Conservation (phyloP, 805 yeast species). For the Kluyveromyces starmeri region DNA sequence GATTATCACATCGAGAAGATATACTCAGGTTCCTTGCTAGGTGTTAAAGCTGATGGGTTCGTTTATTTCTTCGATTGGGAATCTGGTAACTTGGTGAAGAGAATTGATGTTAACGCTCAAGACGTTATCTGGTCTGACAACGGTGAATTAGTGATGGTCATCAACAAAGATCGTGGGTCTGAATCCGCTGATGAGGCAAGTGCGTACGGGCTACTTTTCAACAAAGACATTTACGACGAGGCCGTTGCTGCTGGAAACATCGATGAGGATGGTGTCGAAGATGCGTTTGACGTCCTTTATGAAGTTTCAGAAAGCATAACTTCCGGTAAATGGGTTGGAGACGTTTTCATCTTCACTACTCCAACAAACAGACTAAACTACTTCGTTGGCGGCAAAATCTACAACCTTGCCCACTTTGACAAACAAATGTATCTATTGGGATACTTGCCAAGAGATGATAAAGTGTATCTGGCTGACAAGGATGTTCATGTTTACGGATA, state of each 20-base stretch:
- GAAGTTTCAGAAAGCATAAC: constrained; percentile 75
- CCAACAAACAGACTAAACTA: constrained; percentile 81
- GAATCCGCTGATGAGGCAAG: constrained; percentile 30
- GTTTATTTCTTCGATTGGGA: constrained; percentile 94
- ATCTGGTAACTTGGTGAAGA: constrained; percentile 69
- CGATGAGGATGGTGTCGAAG: constrained; percentile 78
- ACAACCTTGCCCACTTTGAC: constrained; percentile 89
- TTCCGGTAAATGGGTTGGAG: constrained; percentile 95
- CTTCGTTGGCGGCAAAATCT: constrained; percentile 87
- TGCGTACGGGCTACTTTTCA: constrained; percentile 70
- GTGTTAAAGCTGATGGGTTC: constrained; percentile 76
- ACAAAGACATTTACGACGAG: constrained; percentile 54
- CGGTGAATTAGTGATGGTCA: constrained; percentile 78
- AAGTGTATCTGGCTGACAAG: constrained; percentile 84
- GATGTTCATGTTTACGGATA: constrained; percentile 77
- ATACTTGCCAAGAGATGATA: constrained; percentile 82
- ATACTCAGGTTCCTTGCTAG: constrained; percentile 82
- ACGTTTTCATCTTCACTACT: constrained; percentile 89
- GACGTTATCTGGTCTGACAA: constrained; percentile 89
- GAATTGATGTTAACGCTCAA: constrained; percentile 76
- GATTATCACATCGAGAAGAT: constrained; percentile 70
- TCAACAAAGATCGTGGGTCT: constrained; percentile 42
- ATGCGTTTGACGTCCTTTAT: constrained; percentile 72
- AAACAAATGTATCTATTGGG: constrained; percentile 81
- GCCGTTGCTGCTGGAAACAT: constrained; percentile 48